Evolutionary conservation across 2,329 filamentous ascomycete genomes (phyloP), one percentile per base, ranked within the genome.

Genomic region (Venturia effusa): DNA sequence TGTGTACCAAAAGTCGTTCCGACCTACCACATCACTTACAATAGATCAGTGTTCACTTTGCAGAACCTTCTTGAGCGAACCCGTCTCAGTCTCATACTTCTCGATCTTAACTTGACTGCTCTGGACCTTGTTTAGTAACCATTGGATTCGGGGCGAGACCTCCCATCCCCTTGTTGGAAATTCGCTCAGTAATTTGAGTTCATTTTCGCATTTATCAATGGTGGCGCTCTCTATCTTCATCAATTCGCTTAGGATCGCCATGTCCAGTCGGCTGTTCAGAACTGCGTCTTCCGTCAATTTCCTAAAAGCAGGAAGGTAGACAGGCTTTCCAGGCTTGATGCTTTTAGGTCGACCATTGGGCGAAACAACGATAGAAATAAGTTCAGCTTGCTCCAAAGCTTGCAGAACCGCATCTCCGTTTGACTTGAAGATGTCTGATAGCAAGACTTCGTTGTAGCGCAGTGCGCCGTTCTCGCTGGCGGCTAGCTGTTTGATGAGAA

Each of bases 231-330:
- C 90, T 3, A 84, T 82, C 70, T 87, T 87, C 30, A 86, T 84
- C 64, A 89, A 77, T 72, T 93, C 87, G 0, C 79, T 81, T 27
- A 95, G 70, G 22, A 92, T 80, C 0, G 84, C 83, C 13, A 95
- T 78, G 65, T 81, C 79, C 66, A 97, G 83, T 67, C 87, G 84
- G 41, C 88, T 87, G 51, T 82, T 81, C 51, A 97, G 79, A 0
- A 91, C 90, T 7, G 81, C 79, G 71, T 97, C 92, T 57, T 84
- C 77, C 0, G 86, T 82, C 43, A 97, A 77, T 43, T 84, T 80
- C 66, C 82, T 81, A 77, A 97, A 97, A 0, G 92, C 92, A 1
- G 92, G 86, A 65, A 87, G 85, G 74, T 93, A 95, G 32, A 97
- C 88, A 0, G 93, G 92, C 71, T 90, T 91, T 27, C 92, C 92